Conservation (phyloP, 208 protist species). For the Porcisia deanei region DNA sequence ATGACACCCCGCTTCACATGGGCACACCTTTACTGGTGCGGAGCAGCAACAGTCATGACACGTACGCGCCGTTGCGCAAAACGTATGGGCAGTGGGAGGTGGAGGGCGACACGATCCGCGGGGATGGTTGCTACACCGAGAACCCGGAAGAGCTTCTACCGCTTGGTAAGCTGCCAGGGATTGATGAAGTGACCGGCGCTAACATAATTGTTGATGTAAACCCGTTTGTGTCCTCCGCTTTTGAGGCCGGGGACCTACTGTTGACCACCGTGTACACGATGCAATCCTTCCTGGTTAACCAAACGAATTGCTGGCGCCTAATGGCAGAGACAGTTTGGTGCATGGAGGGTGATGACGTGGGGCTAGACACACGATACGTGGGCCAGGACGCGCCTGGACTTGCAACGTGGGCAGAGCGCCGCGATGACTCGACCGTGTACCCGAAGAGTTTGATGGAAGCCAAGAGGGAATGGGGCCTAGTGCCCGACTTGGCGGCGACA, state of each 20-base stretch:
- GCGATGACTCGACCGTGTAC: conserved; percentile 55
- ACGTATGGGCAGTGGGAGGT: conserved; percentile 89
- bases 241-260: conserved; percentile 79
- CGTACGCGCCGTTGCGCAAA: conserved; percentile 57
- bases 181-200: conserved; percentile 58
- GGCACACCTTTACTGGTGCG: conserved; percentile 74
- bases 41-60: conserved; percentile 71
- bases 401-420: conserved; percentile 42
- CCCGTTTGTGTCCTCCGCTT: conserved; percentile 61
- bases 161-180: conserved; percentile 61
- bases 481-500: conserved; percentile 21
- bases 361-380: conserved; percentile 78
- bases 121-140: conserved; percentile 82
- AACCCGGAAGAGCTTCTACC: conserved; percentile 67
- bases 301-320: conserved; percentile 67
- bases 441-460: conserved; percentile 61
- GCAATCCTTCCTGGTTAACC: conserved; percentile 78
- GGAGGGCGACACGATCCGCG: conserved; percentile 61
- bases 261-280: conserved; percentile 89
- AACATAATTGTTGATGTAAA: conserved; percentile 73
- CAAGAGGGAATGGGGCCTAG: conserved; percentile 72
- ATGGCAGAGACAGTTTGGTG: conserved; percentile 81
- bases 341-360: conserved; percentile 87
- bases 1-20: conserved; percentile 81
- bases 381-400: conserved; percentile 57